These are phyloP conservation scores for Candida argentea DNA, from an alignment of 805 yeast species.

Conservation along the genomic window DNA sequence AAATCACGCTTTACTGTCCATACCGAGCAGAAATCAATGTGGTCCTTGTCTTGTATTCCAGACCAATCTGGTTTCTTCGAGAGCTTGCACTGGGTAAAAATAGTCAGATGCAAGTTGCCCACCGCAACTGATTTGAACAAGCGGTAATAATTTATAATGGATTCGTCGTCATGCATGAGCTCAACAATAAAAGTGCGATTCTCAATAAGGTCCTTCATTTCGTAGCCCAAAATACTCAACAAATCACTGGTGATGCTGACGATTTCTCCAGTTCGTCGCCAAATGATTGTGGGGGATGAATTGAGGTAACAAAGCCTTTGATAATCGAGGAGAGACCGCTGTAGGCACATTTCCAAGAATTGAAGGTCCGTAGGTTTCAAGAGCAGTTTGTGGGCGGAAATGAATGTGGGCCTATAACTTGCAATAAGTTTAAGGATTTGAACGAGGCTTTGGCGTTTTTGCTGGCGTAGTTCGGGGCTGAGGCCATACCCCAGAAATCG, in stretches of 20 bases:
- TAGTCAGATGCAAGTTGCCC: slow-evolving; percentile 47
- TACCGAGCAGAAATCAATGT: slow-evolving; percentile 60
- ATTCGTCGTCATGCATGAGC: slow-evolving; percentile 65
- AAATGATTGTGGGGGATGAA: slow-evolving; percentile 71
- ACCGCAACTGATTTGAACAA: slow-evolving; percentile 65
- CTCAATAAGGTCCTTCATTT: slow-evolving; percentile 44
- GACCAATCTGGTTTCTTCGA: slow-evolving; percentile 16
- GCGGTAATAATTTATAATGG: slow-evolving; percentile 62
- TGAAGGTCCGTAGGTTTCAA: slow-evolving; percentile 59
- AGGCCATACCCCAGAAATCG: slow-evolving; percentile 46
- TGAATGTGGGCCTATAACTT: slow-evolving; percentile 65
- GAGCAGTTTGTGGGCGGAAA: slow-evolving; percentile 62
- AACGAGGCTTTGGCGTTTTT: slow-evolving; percentile 23
- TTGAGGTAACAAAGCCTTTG: slow-evolving; percentile 37
- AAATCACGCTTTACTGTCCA: slow-evolving; percentile 82
- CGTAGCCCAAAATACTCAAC: slow-evolving; percentile 57
- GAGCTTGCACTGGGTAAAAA: slow-evolving; percentile 41
- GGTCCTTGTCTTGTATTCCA: slow-evolving; percentile 14
- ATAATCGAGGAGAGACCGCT: slow-evolving; percentile 34
- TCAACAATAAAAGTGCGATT: slow-evolving; percentile 64
- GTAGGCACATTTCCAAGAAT: slow-evolving; percentile 37
- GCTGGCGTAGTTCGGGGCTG: slow-evolving; percentile 16
- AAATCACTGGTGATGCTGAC: slow-evolving; percentile 72
- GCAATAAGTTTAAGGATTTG: slow-evolving; percentile 49
- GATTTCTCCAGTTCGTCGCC: slow-evolving; percentile 83